Evolutionary conservation across 805 yeast species (phyloP).

Genomic region (Ogataea kodamae): DNA sequence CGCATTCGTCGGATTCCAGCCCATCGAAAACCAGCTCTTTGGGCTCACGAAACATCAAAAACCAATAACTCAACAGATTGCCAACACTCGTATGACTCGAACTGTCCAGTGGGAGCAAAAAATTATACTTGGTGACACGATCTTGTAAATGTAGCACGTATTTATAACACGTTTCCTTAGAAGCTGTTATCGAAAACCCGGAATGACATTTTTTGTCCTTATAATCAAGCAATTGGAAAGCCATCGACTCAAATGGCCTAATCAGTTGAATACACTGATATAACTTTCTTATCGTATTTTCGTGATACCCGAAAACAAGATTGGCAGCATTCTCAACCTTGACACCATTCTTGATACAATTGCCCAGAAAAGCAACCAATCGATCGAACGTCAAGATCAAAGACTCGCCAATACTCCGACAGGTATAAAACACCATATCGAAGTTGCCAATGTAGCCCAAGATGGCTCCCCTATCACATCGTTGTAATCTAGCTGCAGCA

Average conservation of each 20-base stretch:
- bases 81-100: constrained; percentile 14
- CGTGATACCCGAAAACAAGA: constrained; percentile 10
- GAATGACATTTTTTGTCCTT: constrained; percentile 13
- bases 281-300: constrained; percentile 2
- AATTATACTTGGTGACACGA: constrained; percentile 17
- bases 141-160: constrained; percentile 22
- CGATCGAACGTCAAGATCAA: constrained; percentile 5
- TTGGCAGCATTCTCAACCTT: neutral
- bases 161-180: constrained; percentile 14
- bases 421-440: constrained; percentile 3
- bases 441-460: constrained; percentile 1
- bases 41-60: constrained; percentile 17
- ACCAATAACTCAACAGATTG: constrained; percentile 15
- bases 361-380: neutral
- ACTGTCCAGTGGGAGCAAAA: constrained; percentile 19
- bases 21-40: constrained; percentile 19
- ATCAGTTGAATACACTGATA: constrained; percentile 6
- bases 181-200: constrained; percentile 17
- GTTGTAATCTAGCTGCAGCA: neutral
- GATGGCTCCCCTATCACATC: constrained; percentile 1
- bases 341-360: constrained; percentile 2
- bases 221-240: constrained; percentile 21
- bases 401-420: neutral
- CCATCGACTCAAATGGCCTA: constrained; percentile 17
- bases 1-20: constrained; percentile 15